Evolutionary conservation across 352 stramenopile genomes (phyloP).

Genomic region (Phytopythium oedochilum): DNA sequence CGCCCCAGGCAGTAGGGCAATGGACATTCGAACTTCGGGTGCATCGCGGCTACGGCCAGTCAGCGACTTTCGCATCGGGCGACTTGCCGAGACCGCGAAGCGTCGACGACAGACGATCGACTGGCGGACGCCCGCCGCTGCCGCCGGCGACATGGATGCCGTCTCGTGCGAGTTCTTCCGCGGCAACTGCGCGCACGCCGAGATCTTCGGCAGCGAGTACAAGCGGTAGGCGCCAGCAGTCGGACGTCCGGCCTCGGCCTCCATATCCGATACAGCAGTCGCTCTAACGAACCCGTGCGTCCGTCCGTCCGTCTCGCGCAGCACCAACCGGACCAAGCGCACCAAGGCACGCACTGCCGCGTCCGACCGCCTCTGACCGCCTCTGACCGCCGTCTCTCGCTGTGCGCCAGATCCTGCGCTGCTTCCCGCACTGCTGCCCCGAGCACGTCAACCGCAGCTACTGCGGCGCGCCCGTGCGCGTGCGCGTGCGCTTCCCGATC

Average conservation of each 20-base stretch:
- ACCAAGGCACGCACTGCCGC: conserved; percentile 20
- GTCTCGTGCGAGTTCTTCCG: conserved; percentile 41
- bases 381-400: background rate
- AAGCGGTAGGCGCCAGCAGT: conserved; percentile 33
- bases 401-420: conserved; percentile 45
- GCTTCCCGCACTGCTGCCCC: conserved; percentile 70
- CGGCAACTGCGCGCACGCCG: conserved; percentile 26
- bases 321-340: conserved; percentile 46
- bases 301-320: conserved; percentile 7
- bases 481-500: conserved; percentile 23
- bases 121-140: background rate
- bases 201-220: conserved; percentile 51
- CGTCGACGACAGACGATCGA: background rate
- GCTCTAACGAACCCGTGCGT: too few relatives aligned
- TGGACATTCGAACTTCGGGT: too few relatives aligned
- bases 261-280: too few relatives aligned
- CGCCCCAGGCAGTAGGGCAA: too few relatives aligned
- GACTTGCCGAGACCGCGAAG: background rate
- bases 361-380: background rate
- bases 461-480: conserved; percentile 47
- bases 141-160: conserved; percentile 12
- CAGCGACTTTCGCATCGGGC: background rate
- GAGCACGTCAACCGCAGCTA: conserved; percentile 66
- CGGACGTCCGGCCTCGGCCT: too few relatives aligned
- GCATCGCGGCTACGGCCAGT: background rate